These are phyloP conservation scores for Fagopyrum homotropicum DNA, from an alignment of 148 eudicot species.

Conservation along the genomic window DNA sequence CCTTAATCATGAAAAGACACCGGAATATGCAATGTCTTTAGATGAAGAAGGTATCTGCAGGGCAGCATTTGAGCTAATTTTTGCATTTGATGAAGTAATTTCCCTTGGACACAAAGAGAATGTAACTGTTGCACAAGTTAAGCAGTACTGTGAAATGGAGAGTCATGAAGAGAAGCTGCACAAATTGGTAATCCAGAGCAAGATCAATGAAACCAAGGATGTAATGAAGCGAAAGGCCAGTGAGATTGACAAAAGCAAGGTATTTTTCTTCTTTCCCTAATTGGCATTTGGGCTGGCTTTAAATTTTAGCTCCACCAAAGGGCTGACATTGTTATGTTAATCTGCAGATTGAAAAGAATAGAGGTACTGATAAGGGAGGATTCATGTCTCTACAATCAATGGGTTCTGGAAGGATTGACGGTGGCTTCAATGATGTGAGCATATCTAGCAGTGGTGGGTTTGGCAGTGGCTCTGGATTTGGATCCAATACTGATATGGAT, in stretches of 20 bases:
- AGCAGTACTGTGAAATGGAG: constrained; percentile 98
- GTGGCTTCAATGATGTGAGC: constrained; percentile 52
- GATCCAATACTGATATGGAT: constrained; percentile 58
- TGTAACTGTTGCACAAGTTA: constrained; percentile 91
- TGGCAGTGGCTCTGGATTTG: constrained; percentile 83
- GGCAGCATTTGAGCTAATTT: constrained; percentile 86
- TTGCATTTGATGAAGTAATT: constrained; percentile 93
- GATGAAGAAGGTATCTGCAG: constrained; percentile 91
- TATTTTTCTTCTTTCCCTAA: constrained; percentile 9
- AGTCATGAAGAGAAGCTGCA: constrained; percentile 98
- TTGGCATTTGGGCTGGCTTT: background rate
- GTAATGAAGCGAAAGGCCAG: constrained; percentile 93
- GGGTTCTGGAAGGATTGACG: constrained; percentile 63
- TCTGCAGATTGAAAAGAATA: constrained; percentile 65
- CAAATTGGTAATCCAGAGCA: constrained; percentile 83
- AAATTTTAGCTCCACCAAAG: background rate
- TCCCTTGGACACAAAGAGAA: constrained; percentile 93
- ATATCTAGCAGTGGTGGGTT: constrained; percentile 66
- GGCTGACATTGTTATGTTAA: background rate
- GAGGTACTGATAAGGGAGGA: constrained; percentile 60
- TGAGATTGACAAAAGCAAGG: constrained; percentile 97
- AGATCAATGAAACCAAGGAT: constrained; percentile 94
- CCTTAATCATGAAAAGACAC: constrained; percentile 65
- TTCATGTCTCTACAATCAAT: constrained; percentile 61
- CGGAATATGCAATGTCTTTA: constrained; percentile 72